Conservation (phyloP, 176 grass and related monocot species). For the Saccharum officinarum region DNA sequence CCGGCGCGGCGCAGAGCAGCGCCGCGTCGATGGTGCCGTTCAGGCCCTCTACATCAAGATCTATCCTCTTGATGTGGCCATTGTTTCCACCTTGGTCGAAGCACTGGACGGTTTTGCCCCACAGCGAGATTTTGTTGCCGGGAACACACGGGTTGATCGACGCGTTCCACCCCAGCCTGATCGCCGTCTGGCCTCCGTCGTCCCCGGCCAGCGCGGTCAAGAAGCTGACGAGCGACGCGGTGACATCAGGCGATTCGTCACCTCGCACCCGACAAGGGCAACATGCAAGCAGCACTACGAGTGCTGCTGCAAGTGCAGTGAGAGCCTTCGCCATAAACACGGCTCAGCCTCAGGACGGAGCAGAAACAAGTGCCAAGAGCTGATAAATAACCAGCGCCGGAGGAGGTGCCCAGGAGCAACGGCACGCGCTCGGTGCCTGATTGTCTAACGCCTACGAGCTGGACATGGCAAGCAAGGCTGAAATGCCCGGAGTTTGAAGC, state of each 20-base stretch:
- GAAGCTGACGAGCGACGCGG: constrained; percentile 33
- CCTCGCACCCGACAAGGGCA: not conserved
- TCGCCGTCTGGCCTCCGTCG: not conserved
- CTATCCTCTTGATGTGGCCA: not conserved
- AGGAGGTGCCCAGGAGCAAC: not conserved
- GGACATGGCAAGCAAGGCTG: not conserved
- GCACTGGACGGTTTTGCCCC: constrained; percentile 6
- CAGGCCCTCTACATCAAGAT: not conserved
- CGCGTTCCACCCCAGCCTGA: constrained; percentile 22
- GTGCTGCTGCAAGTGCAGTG: not conserved
- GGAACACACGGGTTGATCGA: constrained; percentile 26
- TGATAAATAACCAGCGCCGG: not conserved
- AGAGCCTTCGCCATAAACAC: not conserved
- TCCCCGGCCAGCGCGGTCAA: constrained; percentile 29
- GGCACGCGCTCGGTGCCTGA: not conserved
- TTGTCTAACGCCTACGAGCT: not conserved
- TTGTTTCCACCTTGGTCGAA: not conserved
- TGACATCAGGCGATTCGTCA: not conserved
- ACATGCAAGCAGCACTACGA: not conserved
- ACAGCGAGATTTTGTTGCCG: not conserved
- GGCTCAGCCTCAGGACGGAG: not conserved
- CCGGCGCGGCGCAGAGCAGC: constrained; percentile 39
- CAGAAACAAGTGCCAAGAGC: not conserved
- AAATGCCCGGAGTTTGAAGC: not conserved
- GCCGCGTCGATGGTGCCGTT: constrained; percentile 41